Base-by-base conservation (phyloP, 768 basidiomycete species). In the Termitomyces heimii region DNA sequence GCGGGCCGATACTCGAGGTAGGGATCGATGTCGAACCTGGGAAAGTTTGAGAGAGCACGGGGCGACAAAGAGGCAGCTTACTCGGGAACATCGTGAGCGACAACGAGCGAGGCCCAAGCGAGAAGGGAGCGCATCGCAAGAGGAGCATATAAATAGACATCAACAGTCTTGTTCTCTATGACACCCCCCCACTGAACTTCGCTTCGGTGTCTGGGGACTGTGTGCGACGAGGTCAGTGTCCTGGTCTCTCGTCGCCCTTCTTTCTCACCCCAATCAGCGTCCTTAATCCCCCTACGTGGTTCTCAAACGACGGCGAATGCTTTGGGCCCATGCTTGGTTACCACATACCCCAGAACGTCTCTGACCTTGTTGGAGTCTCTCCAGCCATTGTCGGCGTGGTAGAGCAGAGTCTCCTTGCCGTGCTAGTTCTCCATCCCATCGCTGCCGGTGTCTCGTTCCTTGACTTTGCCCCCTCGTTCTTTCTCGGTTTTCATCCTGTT, bases 131-230 rank as follows among this genome's bases (percentile, higher is more conserved):
- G 31, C 56, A 45, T 48, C 39, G 29, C 31, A 45, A 35, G 18
- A 37, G 5, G 9, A 2, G 8, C 12, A 47, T 13, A 32, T 43
- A 54, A 53, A 58, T 43, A 58, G 37, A 40, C 51, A 51, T 53
- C 57, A 57, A 57, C 51, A 53, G 32, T 14, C 22, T 14, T 9
- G 4, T 32, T n/a, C n/a, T n/a, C n/a, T n/a, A n/a, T n/a, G 66
- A 29, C 81, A 88, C 63, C 71, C 75, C 20, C 56, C 84, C 29
- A 85, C 83, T 4, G 73, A 77, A 62, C 69, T 92, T 10, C 78
- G 82, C 35, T 87, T 92, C 59, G 92, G 92, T 4, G 85, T 92
- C 5, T 93, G 91, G 87, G 92, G 92, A 0, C 76, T 86, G 35
- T 94, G 92, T 70, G 84, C 84, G 1, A 70, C 73, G 1, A 72